These are phyloP conservation scores for Raffaelea albimanens DNA, from an alignment of 2,329 filamentous ascomycete species.

Conservation along the genomic window DNA sequence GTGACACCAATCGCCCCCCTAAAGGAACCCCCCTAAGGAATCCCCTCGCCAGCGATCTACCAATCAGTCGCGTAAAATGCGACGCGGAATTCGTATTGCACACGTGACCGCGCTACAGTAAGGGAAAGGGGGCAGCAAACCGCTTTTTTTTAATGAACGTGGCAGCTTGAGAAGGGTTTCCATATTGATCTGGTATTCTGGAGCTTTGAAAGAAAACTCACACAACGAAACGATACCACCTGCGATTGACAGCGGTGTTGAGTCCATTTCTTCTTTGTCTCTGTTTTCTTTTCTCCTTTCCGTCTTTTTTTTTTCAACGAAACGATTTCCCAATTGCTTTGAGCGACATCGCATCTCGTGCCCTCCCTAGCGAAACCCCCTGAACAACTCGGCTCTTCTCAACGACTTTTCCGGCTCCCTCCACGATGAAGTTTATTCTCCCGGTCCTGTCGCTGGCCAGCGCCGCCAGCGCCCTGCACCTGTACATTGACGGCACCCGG, in stretches of 20 bases:
- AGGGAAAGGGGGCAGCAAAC: background rate
- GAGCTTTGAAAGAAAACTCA: no score
- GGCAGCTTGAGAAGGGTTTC: constrained; percentile 34
- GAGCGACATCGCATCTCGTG: no score
- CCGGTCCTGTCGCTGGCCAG: constrained; percentile 56
- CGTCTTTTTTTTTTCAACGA: background rate
- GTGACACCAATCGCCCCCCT: background rate
- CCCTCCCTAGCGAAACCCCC: no score
- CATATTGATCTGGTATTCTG: no score
- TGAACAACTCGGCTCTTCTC: no score
- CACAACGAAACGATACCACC: no score
- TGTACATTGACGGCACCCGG: constrained; percentile 79
- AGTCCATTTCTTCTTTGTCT: no score
- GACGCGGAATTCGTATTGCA: background rate
- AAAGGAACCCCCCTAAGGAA: background rate
- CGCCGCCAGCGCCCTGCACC: constrained; percentile 75
- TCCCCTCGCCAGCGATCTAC: background rate
- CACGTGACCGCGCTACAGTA: constrained; percentile 2
- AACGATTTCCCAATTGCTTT: no score
- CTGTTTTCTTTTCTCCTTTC: background rate
- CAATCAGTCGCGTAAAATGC: constrained; percentile 2
- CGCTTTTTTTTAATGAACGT: constrained; percentile 28
- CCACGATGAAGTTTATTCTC: constrained; percentile 49
- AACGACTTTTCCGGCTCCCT: background rate
- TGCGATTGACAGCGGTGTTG: no score